Conservation (phyloP, 2,329 filamentous ascomycete species). For the Ophiosphaerella narmari region DNA sequence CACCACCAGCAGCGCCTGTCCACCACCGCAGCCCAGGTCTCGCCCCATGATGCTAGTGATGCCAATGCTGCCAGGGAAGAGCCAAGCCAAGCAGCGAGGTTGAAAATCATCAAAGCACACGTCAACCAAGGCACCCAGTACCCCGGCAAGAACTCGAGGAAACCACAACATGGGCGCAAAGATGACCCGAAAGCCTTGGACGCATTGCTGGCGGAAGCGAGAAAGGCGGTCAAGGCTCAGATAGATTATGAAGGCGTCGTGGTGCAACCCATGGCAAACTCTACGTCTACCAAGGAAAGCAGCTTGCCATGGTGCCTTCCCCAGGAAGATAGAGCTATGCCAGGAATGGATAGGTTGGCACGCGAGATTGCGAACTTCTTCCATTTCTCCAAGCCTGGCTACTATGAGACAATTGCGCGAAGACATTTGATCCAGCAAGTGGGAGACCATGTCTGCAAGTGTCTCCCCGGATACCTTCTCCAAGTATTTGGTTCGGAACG, state of each 20-base stretch:
- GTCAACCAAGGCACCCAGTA: no score
- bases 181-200: conserved; percentile 3
- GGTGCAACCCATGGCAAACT: conserved; percentile 14
- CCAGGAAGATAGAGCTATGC: background rate
- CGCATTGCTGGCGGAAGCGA: conserved; percentile 4
- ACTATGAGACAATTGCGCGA: conserved; percentile 48
- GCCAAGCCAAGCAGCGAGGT: no score
- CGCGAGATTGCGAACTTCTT: conserved; percentile 35
- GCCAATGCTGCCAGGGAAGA: background rate
- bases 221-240: conserved; percentile 9
- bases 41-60: background rate
- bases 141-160: no score
- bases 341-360: conserved; percentile 21
- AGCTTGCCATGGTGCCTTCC: conserved; percentile 24
- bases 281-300: conserved; percentile 7
- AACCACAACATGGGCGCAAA: background rate
- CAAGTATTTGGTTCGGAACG: conserved; percentile 59
- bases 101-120: no score
- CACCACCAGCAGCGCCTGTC: conserved; percentile 22
- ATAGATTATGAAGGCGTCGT: conserved; percentile 24
- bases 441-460: conserved; percentile 15
- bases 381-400: conserved; percentile 43
- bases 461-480: conserved; percentile 33
- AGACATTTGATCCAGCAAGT: conserved; percentile 40
- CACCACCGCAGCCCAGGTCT: conserved; percentile 18